These are phyloP conservation scores for Ganoderma lingzhi DNA, from an alignment of 1,284 basidiomycete species.

Conservation along the genomic window DNA sequence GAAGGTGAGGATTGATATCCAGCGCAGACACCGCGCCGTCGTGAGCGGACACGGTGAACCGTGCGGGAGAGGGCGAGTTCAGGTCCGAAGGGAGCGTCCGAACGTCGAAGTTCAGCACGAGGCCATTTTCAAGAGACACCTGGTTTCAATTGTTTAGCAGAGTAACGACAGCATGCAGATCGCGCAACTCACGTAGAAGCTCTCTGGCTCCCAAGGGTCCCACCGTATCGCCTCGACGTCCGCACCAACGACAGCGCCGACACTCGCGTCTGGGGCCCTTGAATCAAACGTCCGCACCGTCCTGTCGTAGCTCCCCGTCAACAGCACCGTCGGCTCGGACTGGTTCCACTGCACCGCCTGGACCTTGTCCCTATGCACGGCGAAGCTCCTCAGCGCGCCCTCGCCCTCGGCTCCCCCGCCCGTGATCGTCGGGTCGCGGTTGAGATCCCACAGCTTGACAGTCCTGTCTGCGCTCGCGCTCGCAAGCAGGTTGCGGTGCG, in stretches of 20 bases:
- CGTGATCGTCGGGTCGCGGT: conserved; percentile 65
- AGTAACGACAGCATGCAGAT: conserved; percentile 13
- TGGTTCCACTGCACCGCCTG: conserved; percentile 97
- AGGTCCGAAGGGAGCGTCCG: conserved; percentile 79
- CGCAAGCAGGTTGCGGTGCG: conserved; percentile 90
- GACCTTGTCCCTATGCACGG: conserved; percentile 95
- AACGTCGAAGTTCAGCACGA: conserved; percentile 92
- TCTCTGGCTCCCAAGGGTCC: conserved; percentile 93
- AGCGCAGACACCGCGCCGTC: conserved; percentile 93
- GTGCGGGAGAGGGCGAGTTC: conserved; percentile 66
- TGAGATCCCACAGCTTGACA: conserved; percentile 98
- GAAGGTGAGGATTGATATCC: conserved; percentile 92
- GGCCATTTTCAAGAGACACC: conserved; percentile 93
- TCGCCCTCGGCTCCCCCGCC: conserved; percentile 55
- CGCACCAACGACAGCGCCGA: conserved; percentile 82
- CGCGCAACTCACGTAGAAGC: conserved; percentile 80
- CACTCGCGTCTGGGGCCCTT: conserved; percentile 80
- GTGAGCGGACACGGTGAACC: conserved; percentile 94
- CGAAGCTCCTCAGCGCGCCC: conserved; percentile 86
- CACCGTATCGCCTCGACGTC: conserved; percentile 95
- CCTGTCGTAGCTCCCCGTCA: conserved; percentile 95
- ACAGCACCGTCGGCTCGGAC: conserved; percentile 84
- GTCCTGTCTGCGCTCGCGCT: conserved; percentile 95
- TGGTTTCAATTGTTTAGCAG: conserved; percentile 40
- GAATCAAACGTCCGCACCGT: conserved; percentile 95